phyloP scores from a whole-genome alignment of 805 yeast species.

The Saturnispora hagleri region DNA sequence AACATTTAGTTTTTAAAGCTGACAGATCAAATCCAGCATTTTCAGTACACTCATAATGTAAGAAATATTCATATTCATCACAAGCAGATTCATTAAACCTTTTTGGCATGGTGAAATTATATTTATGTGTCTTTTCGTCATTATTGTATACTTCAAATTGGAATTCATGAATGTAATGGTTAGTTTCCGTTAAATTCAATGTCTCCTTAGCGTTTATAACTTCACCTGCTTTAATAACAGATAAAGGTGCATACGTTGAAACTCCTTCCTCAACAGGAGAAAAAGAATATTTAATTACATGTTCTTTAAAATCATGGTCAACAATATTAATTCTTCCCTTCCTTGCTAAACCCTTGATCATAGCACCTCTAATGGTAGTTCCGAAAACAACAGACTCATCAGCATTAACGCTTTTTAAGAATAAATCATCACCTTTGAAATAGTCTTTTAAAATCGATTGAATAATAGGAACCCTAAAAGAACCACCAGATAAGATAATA shows the following conservation, averaged over 20 bases:
- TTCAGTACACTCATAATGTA: slow-evolving; percentile 9
- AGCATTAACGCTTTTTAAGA: slow-evolving; percentile 76
- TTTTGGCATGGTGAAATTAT: slow-evolving; percentile 18
- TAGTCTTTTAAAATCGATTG: slow-evolving; percentile 49
- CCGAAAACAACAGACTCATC: slow-evolving; percentile 94
- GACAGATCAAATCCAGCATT: slow-evolving; percentile 39
- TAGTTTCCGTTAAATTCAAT: slow-evolving; percentile 6
- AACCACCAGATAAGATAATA: slow-evolving; percentile 81
- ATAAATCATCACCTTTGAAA: slow-evolving; percentile 44
- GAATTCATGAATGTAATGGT: slow-evolving; percentile 19
- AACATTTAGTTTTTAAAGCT: slow-evolving; percentile 30
- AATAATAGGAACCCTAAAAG: slow-evolving; percentile 82
- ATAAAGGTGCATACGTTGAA: neutral
- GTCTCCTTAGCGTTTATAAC: slow-evolving; percentile 1
- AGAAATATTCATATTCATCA: slow-evolving; percentile 22
- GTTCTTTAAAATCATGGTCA: slow-evolving; percentile 7
- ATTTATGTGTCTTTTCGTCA: slow-evolving; percentile 3
- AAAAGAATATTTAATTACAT: slow-evolving; percentile 5
- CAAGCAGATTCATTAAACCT: slow-evolving; percentile 31
- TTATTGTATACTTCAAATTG: slow-evolving; percentile 28
- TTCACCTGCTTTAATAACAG: slow-evolving; percentile 4
- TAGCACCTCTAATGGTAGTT: slow-evolving; percentile 74
- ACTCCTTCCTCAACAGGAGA: neutral
- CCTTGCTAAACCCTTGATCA: slow-evolving; percentile 58
- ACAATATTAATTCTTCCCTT: slow-evolving; percentile 40